Percentiles rank a stretch among this genome's conserved stretches.
Evolutionary conservation across 495 filamentous ascomycete genomes (phyloP).

Genomic region (Podospora pseudopauciseta): DNA sequence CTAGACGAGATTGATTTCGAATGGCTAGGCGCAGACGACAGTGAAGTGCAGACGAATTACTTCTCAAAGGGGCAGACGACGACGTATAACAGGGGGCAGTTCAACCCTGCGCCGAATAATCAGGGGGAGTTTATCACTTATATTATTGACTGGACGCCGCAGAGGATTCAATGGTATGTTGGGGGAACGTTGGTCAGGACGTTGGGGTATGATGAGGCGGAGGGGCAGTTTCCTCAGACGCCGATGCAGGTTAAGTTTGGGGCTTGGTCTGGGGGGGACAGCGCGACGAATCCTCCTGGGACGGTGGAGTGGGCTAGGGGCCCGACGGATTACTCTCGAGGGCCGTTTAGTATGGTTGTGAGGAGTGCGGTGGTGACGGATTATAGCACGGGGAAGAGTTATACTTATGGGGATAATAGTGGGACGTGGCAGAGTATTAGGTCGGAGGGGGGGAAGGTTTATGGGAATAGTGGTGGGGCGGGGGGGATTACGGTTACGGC

Average conservation of each 20-base stretch:
- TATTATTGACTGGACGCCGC: constrained; percentile 79
- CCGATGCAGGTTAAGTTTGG: constrained; percentile 86
- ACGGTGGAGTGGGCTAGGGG: constrained; percentile 89
- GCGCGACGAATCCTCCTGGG: constrained; percentile 65
- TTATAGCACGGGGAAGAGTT: constrained; percentile 83
- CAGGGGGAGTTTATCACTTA: constrained; percentile 78
- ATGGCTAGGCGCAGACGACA: constrained; percentile 64
- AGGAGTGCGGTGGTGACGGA: constrained; percentile 74
- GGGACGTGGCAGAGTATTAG: constrained; percentile 68
- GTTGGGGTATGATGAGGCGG: constrained; percentile 54
- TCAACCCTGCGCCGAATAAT: constrained; percentile 58
- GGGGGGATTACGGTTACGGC: constrained; percentile 47
- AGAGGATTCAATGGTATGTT: constrained; percentile 77
- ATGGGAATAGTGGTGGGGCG: constrained; percentile 55
- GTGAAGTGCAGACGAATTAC: constrained; percentile 82
- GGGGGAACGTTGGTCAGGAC: constrained; percentile 68
- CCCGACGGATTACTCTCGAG: constrained; percentile 69
- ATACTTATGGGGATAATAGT: constrained; percentile 70
- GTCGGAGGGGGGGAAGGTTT: constrained; percentile 51
- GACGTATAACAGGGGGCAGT: constrained; percentile 70
- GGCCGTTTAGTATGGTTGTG: constrained; percentile 82
- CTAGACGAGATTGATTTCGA: constrained; percentile 96
- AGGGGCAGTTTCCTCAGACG: constrained; percentile 79
- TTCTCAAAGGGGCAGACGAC: constrained; percentile 83
- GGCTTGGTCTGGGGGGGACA: constrained; percentile 82